Percentiles rank a stretch among this genome's conserved stretches.
Conservation (phyloP, 192 early-diverging fungal genomes). For the Radiomyces spectabilis region DNA sequence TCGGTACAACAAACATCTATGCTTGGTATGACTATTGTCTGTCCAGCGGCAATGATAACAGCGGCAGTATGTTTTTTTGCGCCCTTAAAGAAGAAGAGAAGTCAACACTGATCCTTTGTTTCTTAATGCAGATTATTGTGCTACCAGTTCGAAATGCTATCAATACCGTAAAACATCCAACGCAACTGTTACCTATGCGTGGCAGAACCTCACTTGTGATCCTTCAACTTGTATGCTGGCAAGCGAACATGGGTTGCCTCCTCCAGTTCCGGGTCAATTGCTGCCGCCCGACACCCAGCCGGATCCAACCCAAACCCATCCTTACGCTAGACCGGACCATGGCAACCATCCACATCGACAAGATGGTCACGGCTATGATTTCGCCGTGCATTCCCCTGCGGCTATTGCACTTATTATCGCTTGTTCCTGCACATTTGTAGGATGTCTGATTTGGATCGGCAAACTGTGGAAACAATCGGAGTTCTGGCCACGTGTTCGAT, state of each 20-base stretch:
- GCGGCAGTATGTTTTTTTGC: constrained; percentile 3
- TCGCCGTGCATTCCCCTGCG: too few species aligned
- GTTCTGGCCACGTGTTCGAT: too few species aligned
- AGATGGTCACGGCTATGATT: too few species aligned
- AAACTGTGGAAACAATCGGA: too few species aligned
- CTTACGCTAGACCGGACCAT: too few species aligned
- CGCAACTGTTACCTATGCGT: not conserved
- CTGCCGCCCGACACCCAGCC: not conserved
- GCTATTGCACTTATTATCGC: too few species aligned
- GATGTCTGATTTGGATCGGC: too few species aligned
- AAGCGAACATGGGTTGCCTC: not conserved
- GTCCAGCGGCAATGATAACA: constrained; percentile 12
- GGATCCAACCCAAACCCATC: not conserved
- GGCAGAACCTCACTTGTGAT: constrained; percentile 14
- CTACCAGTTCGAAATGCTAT: constrained; percentile 11
- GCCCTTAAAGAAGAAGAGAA: not conserved
- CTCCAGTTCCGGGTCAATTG: constrained; percentile 1
- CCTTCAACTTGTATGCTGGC: constrained; percentile 6
- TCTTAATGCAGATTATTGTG: constrained; percentile 10
- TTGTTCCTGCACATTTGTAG: too few species aligned
- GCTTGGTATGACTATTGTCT: constrained; percentile 18
- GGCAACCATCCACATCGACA: not conserved
- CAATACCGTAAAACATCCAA: not conserved
- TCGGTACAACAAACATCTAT: constrained; percentile 6
- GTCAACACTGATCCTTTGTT: not conserved